Evolutionary conservation across 257 asterid genomes (phyloP), one percentile per base, ranked within the genome.

Genomic region (Solanum peruvianum): DNA sequence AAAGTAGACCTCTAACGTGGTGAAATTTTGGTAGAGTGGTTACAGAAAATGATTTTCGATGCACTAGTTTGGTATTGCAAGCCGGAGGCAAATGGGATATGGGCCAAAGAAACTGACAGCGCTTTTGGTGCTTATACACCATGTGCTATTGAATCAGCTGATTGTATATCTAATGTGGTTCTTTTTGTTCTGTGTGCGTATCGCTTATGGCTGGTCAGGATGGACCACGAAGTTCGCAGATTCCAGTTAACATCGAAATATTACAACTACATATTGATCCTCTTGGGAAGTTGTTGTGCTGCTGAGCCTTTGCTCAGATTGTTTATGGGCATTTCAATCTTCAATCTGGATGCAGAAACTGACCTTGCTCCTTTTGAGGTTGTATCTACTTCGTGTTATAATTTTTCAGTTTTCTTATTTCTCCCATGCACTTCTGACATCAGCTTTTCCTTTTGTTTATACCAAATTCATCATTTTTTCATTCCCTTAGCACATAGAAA

Each of bases 101-200:
- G 97, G 98, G 91, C 96, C 70, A 91, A 88, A 67, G 94, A 92
- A 84, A 90, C 92, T 25, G 88, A 90, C 85, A 95, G 91, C 72
- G 90, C 93, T 42, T 95, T 95, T 86, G 98, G 98, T 70, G 93
- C 96, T 78, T 96, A 91, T 69, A 96, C 98, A 18, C 99, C 98
- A 14, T 96, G 99, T 87, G 94, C 92, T 86, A 87, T 91, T 31
- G 94, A 90, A 82, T 91, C 98, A 72, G 41, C 98, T 94, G 87
- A 93, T 92, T 92, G 90, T 82, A 87, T 93, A 62, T 93, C 97
- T 44, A 91, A 93, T 86, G 76, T 95, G 88, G 91, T 94, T 84
- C 91, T 95, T 29, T 84, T 94, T 33, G 93, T 92, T 21, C 67
- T 95, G 87, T 95, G 98, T 87, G 72, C 90, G 25, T 95, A 92